Evolutionary conservation across 208 protist genomes (phyloP).

Genomic region (Trichomonas vaginalis): DNA sequence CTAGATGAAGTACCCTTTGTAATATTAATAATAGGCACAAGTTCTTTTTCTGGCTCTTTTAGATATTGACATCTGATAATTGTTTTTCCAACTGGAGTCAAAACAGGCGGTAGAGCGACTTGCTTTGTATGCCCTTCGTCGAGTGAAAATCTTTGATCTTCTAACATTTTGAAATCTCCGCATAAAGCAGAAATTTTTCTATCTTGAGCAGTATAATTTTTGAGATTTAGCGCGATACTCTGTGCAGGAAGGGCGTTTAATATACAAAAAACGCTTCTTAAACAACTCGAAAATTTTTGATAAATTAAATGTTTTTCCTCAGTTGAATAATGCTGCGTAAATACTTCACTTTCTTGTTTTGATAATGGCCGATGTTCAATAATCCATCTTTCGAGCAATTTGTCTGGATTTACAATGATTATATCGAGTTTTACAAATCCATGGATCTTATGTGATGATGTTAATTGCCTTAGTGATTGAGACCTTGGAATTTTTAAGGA

Average conservation of each 20-base stretch:
- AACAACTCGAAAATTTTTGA: background rate
- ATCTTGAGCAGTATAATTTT: background rate
- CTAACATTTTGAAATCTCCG: background rate
- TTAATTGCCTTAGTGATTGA: background rate
- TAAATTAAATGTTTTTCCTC: background rate
- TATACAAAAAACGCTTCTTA: background rate
- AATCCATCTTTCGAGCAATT: background rate
- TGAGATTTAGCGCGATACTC: background rate
- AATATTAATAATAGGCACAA: background rate
- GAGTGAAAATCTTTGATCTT: background rate
- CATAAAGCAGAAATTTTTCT: background rate
- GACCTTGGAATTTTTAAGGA: background rate
- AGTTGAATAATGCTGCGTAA: background rate
- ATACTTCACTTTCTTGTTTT: background rate
- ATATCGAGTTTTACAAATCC: background rate
- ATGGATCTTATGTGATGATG: background rate
- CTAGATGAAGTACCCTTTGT: background rate
- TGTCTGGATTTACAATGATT: background rate
- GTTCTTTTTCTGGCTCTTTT: background rate
- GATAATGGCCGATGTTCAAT: background rate
- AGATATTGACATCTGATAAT: background rate
- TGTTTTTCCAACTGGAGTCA: background rate
- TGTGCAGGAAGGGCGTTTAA: background rate
- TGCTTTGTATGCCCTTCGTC: background rate
- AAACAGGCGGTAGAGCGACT: background rate